Base-by-base conservation (phyloP, 176 grass and related monocot genomes). In the Paspalum notatum region DNA sequence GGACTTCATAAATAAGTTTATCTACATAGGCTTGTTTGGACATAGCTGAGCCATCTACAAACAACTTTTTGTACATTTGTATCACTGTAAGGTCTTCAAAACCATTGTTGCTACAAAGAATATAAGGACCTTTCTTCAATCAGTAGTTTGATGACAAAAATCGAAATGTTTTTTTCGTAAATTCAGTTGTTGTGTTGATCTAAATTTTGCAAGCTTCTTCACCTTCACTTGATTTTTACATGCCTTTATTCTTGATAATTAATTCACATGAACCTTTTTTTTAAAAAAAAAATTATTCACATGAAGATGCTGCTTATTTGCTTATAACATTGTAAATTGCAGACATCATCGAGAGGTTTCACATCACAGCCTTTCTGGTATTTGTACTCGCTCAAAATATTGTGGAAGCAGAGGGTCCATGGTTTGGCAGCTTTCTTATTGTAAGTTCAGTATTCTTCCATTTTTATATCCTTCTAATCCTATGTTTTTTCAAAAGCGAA, bases 321-420 rank as follows among this genome's bases (percentile, higher is more conserved):
- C 24, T 90, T 82, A 49, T 70, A 56, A 80, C 43, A 39, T 57
- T 47, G 16, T 43, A 70, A 71, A 67, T 86, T 68, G 69, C 92
- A 99, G 96, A 99, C 65, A 95, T 95, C 60, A 88, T 93, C 0
- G 96, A 99, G 88, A 91, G 92, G 56, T 99, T 99, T 87, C 92
- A 99, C 84, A 99, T 95, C 72, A 93, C 86, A 68, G 87, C 92
- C 48, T 95, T 93, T 91, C 69, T 99, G 68, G 53, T 95, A 49
- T 99, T 98, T 88, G 96, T 98, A 69, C 84, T 98, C 72, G 90
- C 96, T 86, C 92, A 98, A 86, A 98, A 98, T 95, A 91, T 98
- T 42, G 84, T 98, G 84, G 96, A 98, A 94, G 96, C 96, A 62
- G 96, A 98, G 78, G 96, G 88, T 52, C 88, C 88, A 63, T 98